Evolutionary conservation across 805 yeast species (phyloP), one percentile per base, ranked within the genome.

Genomic region (Yarrowia sp.): DNA sequence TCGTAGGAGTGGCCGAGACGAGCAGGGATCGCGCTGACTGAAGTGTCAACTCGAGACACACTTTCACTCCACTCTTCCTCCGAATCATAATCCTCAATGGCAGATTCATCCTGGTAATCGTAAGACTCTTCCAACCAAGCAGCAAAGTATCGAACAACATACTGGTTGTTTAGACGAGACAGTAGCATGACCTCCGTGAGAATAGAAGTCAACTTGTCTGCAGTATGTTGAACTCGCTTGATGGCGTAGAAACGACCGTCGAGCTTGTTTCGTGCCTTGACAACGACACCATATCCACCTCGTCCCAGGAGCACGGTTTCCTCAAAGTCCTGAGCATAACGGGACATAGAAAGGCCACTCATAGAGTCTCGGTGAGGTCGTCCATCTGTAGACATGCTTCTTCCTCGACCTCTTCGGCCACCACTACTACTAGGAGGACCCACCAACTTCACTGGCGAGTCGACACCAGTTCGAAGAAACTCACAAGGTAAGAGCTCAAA

Each of bases 221-320:
- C 88, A 2, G 87, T 83, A 70, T 95, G 97, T 66, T 88, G 85
- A 58, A 95, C 89, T 70, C 92, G 93, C 74, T 95, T 95, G 66
- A 95, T 85, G 0, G 99, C 99, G 74, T 95, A 95, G 70, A 89
- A 90, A 16, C 97, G 82, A 21, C 99, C 98, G 73, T 95, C 99
- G 68, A 95, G 82, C 66, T 92, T 83, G 73, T 92, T 93, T 67
- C 99, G 80, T 0, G 95, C 98, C 71, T 93, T 92, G n/a, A 95
- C 97, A 9, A 95, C 99, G 74, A 95, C 98, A 6, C 99, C 99
- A 76, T 89, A 95, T 0, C 96, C 99, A 41, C 99, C 99, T 70
- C 86, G 85, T 1, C 99, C 99, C 9, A 95, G 77, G 21, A 87
- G 84, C 0, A 93, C 95, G 48, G 91, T 89, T 73, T 95, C 99